Base-by-base conservation (phyloP, 352 stramenopile genomes). In the Ophiocytium majus region DNA sequence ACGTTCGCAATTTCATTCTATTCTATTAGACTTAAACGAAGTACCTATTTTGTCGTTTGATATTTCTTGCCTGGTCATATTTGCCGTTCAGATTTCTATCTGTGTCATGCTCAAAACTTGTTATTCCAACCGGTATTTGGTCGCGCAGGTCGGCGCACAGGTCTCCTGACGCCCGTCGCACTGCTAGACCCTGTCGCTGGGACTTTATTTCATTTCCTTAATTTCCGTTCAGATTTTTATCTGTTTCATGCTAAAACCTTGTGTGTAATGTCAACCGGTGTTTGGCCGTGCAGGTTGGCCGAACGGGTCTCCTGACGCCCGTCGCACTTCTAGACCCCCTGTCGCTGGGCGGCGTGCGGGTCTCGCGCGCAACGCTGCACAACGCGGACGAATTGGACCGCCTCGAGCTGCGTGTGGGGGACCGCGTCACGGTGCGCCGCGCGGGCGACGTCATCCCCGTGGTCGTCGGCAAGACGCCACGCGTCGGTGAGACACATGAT, bases 131-230 rank as follows among this genome's bases (percentile, higher is more conserved):
- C n/a, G n/a, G n/a, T n/a, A n/a, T n/a, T n/a, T n/a, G n/a, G 32
- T 34, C 31, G 82, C 92, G 32, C 89, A 93, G 86, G 92, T 96
- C n/a, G 93, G 93, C 31, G 92, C 32, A 95, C 90, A 23, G 93
- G 93, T 63, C 90, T 91, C 0, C 85, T 96, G n/a, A 96, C 93
- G 1, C 93, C 93, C 9, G 92, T 95, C 0, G 92, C 92, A 14
- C 88, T 93, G 36, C 86, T 96, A 66, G 89, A 94, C 92, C 1
- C 89, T n/a, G n/a, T n/a, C n/a, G n/a, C n/a, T n/a, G n/a, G n/a
- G n/a, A n/a, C n/a, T n/a, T n/a, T n/a, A n/a, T n/a, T n/a, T n/a
- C n/a, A n/a, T n/a, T n/a, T n/a, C n/a, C n/a, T n/a, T n/a, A n/a
- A n/a, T n/a, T n/a, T n/a, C n/a, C n/a, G n/a, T n/a, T n/a, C n/a